Evolutionary conservation across 2,329 filamentous ascomycete species (phyloP), one percentile per base, ranked within the genome.

Genomic region (Pestalotiopsis sp.): DNA sequence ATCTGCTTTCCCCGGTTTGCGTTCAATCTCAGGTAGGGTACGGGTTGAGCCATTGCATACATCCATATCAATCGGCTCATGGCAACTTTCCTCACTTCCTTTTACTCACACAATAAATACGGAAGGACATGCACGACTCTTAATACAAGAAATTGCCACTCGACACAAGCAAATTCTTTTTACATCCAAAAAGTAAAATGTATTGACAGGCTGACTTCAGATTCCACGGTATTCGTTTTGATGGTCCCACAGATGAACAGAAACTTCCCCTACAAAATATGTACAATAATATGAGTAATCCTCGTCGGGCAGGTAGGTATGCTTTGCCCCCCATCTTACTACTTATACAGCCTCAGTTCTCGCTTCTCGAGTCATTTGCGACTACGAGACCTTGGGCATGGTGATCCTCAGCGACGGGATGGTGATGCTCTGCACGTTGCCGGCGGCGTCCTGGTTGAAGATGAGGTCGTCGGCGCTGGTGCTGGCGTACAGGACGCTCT

Each of bases 401-500:
- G 74, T 76, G 25, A 76, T 69, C 25, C 75, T 69, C 61, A 77
- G 66, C 14, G 75, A 72, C n/a, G 75, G 75, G 12, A 73, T 75
- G 5, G 70, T 73, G 25, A 77, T 70, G 25, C 74, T 73, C 12
- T 67, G 59, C 23, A 75, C 75, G 23, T 70, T 72, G 4, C 75
- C 75, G n/a, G 45, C 45, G 3, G 72, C 64, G 45, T 76, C 71
- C 13, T 75, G 23, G 36, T 76, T 71, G 68, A 76, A 77, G 14
- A 77, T 74, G 20, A 77, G 60, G 57, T 76, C 75, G 17, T 77
- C 75, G 69, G 75, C 69, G 23, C 75, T 71, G 7, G 71, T 72
- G 1, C 74, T 73, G 13, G 71, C 75, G 31, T 77, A 77, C 59
- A 75, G 75, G 13, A 77, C 72, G 4, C 73, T 75, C 60, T 75